phyloP scores from a whole-genome alignment of 306 rosid genomes.

The Medicago arabica region DNA sequence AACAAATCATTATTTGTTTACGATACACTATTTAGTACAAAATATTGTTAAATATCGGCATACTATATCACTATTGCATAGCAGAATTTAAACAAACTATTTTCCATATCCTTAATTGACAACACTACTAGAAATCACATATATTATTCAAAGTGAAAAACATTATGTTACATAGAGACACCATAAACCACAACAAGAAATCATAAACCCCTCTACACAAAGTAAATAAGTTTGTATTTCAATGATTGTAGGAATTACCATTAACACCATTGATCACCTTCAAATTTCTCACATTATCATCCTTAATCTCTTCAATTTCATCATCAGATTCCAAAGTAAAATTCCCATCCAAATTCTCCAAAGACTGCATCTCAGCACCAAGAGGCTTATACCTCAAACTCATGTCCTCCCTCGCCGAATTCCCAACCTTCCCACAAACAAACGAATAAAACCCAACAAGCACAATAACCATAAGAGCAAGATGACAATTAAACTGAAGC shows the following conservation, averaged over 20 bases:
- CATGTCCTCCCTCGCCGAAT: not conserved
- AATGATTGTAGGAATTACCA: slow-evolving; percentile 53
- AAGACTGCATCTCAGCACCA: slow-evolving; percentile 55
- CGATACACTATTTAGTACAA: not conserved
- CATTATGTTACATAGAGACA: slow-evolving; percentile 1
- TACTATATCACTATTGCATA: not conserved
- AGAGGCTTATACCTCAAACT: slow-evolving; percentile 55
- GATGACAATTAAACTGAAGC: slow-evolving; percentile 94
- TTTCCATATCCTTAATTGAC: not conserved
- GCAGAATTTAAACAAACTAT: not conserved
- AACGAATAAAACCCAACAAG: slow-evolving; percentile 54
- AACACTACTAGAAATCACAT: slow-evolving; percentile 9
- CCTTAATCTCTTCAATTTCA: slow-evolving; percentile 51
- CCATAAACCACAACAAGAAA: slow-evolving; percentile 32
- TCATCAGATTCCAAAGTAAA: slow-evolving; percentile 82
- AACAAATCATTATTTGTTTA: not conserved
- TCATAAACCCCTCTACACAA: slow-evolving; percentile 19
- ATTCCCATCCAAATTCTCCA: slow-evolving; percentile 46
- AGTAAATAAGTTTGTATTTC: not conserved
- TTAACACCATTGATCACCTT: slow-evolving; percentile 52
- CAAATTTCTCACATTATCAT: slow-evolving; percentile 44
- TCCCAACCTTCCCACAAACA: slow-evolving; percentile 42
- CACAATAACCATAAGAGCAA: slow-evolving; percentile 65
- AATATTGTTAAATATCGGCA: not conserved
- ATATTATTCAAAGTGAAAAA: slow-evolving; percentile 6